Conservation (phyloP, 768 basidiomycete genomes). For the Tulasnella sp. region DNA sequence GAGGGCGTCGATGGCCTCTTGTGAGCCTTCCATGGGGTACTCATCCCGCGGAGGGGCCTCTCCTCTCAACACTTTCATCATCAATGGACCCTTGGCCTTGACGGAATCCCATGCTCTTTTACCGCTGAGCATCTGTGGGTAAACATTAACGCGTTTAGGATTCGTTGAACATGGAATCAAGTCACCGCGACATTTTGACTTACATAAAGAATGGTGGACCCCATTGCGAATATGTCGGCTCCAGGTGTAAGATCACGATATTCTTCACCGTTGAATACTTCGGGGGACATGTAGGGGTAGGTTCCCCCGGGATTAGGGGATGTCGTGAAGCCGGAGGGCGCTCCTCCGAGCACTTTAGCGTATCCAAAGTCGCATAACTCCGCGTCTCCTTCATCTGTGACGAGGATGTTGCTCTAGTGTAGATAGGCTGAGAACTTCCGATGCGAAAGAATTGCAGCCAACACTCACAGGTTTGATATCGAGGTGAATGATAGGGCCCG, state of each 20-base stretch:
- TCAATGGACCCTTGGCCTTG: not conserved
- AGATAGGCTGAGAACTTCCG: not conserved
- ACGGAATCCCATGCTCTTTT: not conserved
- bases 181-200: not conserved
- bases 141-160: not conserved
- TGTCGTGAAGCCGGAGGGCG: constrained; percentile 1
- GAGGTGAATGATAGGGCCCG: not conserved
- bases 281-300: constrained; percentile 6
- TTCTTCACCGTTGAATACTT: constrained; percentile 7
- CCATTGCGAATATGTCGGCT: not conserved
- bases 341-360: constrained; percentile 2
- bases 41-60: not conserved
- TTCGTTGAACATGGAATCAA: too few relatives aligned
- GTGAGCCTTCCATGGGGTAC: not conserved
- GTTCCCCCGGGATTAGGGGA: not conserved
- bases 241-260: not conserved
- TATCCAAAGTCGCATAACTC: constrained; percentile 22
- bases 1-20: not conserved
- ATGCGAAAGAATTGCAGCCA: not conserved
- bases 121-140: not conserved
- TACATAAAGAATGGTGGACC: not conserved
- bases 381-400: constrained; percentile 10
- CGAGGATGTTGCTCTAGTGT: constrained; percentile 11
- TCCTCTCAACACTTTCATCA: not conserved
- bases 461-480: constrained; percentile 3